Evolutionary conservation across 1,139 yeast genomes (phyloP), one percentile per base, ranked within the genome.

Genomic region (Martiniozyma asiatica): DNA sequence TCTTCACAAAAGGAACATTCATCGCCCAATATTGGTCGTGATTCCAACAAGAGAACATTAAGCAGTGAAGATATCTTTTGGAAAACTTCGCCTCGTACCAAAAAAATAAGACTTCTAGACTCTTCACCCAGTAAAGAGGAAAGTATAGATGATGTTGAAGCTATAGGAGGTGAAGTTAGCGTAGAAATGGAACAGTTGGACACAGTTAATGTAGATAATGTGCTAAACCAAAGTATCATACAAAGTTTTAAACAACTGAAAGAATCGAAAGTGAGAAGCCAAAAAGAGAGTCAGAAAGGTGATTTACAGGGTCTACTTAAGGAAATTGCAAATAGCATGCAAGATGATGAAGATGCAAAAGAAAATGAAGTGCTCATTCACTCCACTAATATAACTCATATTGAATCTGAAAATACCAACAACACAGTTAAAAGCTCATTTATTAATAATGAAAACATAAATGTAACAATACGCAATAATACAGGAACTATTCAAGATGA

Each of bases 221-320:
- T 25, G 18, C 22, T 30, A 13, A 30, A 30, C 17, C 13, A 30
- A 15, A 30, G 26, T 18, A 30, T 30, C 5, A 11, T 30, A 14
- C 22, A 25, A 15, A 25, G 29, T 22, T 25, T 30, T 12, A 30
- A 25, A 18, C 13, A 27, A 7, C 12, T 30, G 7, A 30, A 30
- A n/a, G 29, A 13, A 6, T 18, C 20, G 13, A 17, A 17, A 17
- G 15, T 13, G 25, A n/a, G 25, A 30, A n/a, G 13, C 7, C 15
- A 25, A 25, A 12, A 22, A 25, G n/a, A 14, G 19, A 23, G 14
- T 19, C 25, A 14, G 23, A 25, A 13, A 20, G 25, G 9, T 26
- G 25, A 22, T 25, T 30, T 12, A 27, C 28, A 1, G 25, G 14
- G 9, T 25, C 28, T 14, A 22, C 25, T 26, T 6, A 24, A 7